Evolutionary conservation across 257 asterid species (phyloP).

Genomic region (Solanum megistacrolobum): DNA sequence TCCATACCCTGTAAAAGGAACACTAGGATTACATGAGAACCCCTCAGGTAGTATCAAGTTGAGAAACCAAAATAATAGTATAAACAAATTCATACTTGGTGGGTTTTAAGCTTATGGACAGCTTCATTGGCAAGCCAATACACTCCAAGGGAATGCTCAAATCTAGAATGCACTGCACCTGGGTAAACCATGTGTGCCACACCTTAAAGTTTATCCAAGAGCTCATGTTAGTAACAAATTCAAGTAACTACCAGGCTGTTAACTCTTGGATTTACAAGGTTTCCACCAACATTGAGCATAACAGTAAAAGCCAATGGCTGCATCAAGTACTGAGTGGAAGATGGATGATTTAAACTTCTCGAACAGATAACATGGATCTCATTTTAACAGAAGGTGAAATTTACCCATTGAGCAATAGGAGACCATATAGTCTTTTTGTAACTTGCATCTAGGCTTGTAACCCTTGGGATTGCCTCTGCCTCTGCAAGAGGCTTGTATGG

Average conservation of each 20-base stretch:
- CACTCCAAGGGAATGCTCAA: conserved; percentile 88
- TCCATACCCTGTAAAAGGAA: conserved; percentile 54
- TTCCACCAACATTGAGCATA: neutral
- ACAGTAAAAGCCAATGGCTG: neutral
- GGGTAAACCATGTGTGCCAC: conserved; percentile 84
- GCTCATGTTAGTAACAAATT: neutral
- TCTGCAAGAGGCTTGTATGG: neutral
- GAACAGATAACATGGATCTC: neutral
- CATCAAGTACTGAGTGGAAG: neutral
- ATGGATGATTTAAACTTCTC: neutral
- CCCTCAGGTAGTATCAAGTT: neutral
- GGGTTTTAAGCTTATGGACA: conserved; percentile 54
- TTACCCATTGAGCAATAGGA: neutral
- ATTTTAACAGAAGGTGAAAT: neutral
- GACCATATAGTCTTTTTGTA: neutral
- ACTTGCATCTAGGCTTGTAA: neutral
- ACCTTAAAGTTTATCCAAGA: conserved; percentile 32
- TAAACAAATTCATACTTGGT: conserved; percentile 33
- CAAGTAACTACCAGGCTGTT: neutral
- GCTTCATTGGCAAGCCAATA: conserved; percentile 92
- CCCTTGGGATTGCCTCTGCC: neutral
- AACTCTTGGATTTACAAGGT: neutral
- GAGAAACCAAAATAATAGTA: neutral
- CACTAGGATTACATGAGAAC: neutral
- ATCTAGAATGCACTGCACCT: conserved; percentile 74